Conservation (phyloP, 1,284 basidiomycete species). For the Sporisorium reilianum region DNA sequence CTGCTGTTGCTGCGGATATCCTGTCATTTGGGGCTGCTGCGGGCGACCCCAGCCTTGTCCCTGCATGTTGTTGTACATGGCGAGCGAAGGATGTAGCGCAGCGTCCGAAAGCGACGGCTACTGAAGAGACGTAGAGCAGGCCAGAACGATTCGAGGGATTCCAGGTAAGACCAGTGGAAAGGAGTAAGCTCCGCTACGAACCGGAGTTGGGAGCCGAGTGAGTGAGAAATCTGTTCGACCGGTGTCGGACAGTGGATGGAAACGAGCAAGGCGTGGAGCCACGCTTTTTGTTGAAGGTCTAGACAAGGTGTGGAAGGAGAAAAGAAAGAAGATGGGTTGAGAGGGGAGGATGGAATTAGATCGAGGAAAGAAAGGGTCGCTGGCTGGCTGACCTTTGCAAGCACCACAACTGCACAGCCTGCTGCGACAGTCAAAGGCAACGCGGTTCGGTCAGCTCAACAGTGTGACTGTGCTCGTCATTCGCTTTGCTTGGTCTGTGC, state of each 20-base stretch:
- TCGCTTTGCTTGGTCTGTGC: slow-evolving; percentile 34
- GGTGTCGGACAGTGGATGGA: neutral
- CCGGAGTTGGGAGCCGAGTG: neutral
- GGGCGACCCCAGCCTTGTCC: slow-evolving; percentile 58
- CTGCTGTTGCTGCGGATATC: slow-evolving; percentile 56
- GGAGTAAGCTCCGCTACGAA: neutral
- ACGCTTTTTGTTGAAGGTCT: neutral
- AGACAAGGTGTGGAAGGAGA: neutral
- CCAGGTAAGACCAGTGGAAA: neutral
- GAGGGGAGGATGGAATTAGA: neutral
- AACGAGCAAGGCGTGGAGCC: neutral
- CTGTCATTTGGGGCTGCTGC: slow-evolving; percentile 57
- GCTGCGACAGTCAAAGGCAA: too few species aligned
- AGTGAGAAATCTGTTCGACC: neutral
- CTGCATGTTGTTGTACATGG: slow-evolving; percentile 63
- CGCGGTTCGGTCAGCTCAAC: too few species aligned
- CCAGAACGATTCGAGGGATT: neutral
- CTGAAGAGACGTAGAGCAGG: slow-evolving; percentile 1
- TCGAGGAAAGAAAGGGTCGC: slow-evolving; percentile 7
- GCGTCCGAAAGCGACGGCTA: slow-evolving; percentile 19
- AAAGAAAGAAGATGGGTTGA: neutral
- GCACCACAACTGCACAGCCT: slow-evolving; percentile 31
- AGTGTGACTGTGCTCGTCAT: too few species aligned
- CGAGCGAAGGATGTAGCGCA: slow-evolving; percentile 2
- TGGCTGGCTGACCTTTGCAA: neutral